These are phyloP conservation scores for Colletotrichum musicola DNA, from an alignment of 2,329 filamentous ascomycete genomes.

Conservation along the genomic window DNA sequence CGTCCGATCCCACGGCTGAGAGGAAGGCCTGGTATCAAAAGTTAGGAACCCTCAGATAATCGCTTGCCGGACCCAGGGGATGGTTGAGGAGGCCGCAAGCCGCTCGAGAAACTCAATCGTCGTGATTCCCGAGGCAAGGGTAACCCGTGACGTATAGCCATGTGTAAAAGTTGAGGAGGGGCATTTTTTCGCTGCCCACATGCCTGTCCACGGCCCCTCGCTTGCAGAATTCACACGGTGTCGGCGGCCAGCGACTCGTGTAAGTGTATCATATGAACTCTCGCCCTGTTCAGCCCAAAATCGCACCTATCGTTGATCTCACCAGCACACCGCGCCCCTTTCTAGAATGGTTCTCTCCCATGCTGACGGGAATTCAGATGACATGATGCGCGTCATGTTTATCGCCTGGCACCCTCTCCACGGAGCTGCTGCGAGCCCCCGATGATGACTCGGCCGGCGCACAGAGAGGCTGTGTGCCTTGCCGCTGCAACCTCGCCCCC, in stretches of 20 bases:
- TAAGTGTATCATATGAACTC: conserved; percentile 29
- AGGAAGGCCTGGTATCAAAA: background rate
- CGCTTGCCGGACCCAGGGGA: background rate
- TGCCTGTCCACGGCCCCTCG: background rate
- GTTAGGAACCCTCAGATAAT: background rate
- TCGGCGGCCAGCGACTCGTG: conserved; percentile 13
- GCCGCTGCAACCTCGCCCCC: background rate
- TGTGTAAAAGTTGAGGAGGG: conserved; percentile 9
- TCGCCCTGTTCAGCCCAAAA: conserved; percentile 20
- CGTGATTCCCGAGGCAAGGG: conserved; percentile 20
- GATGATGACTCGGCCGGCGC: background rate
- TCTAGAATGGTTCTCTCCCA: conserved; percentile 18
- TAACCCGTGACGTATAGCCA: conserved; percentile 20
- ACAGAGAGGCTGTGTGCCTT: conserved; percentile 1
- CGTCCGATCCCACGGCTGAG: conserved; percentile 5
- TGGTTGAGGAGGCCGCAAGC: background rate
- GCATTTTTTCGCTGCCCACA: no score
- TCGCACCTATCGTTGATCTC: background rate
- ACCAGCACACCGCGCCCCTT: conserved; percentile 9
- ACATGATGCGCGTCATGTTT: conserved; percentile 22
- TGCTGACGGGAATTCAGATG: conserved; percentile 11
- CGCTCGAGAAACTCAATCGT: conserved; percentile 5
- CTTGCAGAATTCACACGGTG: conserved; percentile 2
- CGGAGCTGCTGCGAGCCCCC: background rate
- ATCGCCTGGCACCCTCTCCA: conserved; percentile 2